Evolutionary conservation across 2,329 filamentous ascomycete species (phyloP), one percentile per base, ranked within the genome.

Genomic region (Aspergillus awamori): DNA sequence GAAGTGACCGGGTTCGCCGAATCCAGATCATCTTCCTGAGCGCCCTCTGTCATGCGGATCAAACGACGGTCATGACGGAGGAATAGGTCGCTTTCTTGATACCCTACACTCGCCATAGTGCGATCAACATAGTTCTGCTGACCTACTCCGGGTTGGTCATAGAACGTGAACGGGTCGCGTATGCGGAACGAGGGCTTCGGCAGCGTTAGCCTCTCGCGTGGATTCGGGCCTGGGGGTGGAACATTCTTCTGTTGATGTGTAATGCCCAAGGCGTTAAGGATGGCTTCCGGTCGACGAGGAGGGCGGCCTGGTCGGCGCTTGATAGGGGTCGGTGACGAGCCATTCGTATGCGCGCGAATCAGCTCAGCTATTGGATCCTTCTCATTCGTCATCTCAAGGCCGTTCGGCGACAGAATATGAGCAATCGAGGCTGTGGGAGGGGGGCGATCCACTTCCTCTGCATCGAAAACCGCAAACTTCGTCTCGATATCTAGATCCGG

Each of bases 71-170:
- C 90, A 5, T 92, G 90, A 49, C 91, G 88, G 56, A 91, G 83
- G 73, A 93, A 98, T 61, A 93, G 84, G 77, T 98, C 94, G 69
- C 90, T 97, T 79, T 97, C 93, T 77, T 97, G 94, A 73, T 97
- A 98, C 55, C 94, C 94, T 51, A 97, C 91, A 70, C 92, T 94
- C 68, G 93, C 93, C 93, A 98, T 97, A 1, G 92, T 90, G 73
- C 95, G 93, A 77, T 97, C 94, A 51, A 98, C 93, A 76, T 97
- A 98, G 70, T 94, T 91, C 62, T 91, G 88, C 72, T 94, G 90
- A 45, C 92, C 92, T 65, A 90, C 87, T 1, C 88, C 89, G 75
- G 95, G 93, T 74, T 93, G 90, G 76, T 97, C 94, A 65, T 81
- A 83, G 43, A 77, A 77, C 13, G 74, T 69, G 61, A 82, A 83